Conservation (phyloP, 148 eudicot genomes). For the Dianthus caryophyllus region DNA sequence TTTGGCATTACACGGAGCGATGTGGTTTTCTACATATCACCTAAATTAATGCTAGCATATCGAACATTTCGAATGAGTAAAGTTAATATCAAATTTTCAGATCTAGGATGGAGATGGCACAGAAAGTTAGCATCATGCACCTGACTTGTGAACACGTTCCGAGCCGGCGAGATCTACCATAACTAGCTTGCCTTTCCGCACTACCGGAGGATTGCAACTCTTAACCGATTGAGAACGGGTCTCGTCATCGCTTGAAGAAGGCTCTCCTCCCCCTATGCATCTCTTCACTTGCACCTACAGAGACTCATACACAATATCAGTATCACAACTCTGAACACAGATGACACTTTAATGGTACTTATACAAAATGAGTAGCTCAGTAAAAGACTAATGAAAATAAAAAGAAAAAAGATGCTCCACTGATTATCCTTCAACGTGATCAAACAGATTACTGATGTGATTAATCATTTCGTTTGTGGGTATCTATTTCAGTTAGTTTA, state of each 20-base stretch:
- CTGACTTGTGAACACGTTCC: constrained; percentile 95
- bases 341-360: neutral
- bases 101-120: constrained; percentile 2
- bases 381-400: no score
- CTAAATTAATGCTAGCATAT: neutral
- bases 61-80: neutral
- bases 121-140: constrained; percentile 27
- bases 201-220: constrained; percentile 58
- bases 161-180: constrained; percentile 99
- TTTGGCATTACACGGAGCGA: neutral
- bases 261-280: constrained; percentile 59
- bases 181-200: constrained; percentile 87
- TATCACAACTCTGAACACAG: neutral
- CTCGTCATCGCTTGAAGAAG: constrained; percentile 63
- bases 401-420: no score
- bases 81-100: neutral
- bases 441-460: no score
- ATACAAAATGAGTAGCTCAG: neutral
- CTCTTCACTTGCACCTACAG: constrained; percentile 78
- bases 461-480: no score
- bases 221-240: constrained; percentile 44
- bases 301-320: neutral
- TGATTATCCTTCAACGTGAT: no score
- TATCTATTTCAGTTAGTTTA: no score
- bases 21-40: constrained; percentile 1